Evolutionary conservation across 257 asterid genomes (phyloP).

Genomic region (Vinca minor): DNA sequence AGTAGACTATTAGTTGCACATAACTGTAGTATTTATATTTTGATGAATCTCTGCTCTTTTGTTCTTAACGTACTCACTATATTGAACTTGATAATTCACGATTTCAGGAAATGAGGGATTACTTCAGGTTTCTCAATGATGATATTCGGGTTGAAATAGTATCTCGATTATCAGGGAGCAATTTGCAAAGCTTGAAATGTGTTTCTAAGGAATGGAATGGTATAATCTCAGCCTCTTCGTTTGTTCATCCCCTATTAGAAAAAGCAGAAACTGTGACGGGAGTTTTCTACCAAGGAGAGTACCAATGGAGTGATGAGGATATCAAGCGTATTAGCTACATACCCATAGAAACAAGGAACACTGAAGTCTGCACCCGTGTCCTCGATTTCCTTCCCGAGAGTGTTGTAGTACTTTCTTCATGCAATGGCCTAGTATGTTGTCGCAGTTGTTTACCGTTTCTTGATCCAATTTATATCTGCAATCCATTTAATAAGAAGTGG

Average conservation of each 20-base stretch:
- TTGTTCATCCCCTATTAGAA: conserved; percentile 32
- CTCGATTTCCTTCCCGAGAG: conserved; percentile 52
- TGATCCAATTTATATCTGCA: conserved; percentile 46
- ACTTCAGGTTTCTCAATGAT: conserved; percentile 23
- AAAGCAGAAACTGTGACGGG: conserved; percentile 36
- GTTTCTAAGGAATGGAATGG: conserved; percentile 49
- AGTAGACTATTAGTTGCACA: neutral
- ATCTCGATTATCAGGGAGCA: conserved; percentile 33
- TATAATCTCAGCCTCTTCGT: conserved; percentile 43
- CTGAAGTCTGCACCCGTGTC: conserved; percentile 16
- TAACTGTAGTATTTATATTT: neutral
- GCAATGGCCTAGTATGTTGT: conserved; percentile 53
- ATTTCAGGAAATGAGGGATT: neutral
- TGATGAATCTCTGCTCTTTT: neutral
- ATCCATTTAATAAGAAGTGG: conserved; percentile 57
- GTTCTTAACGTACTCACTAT: neutral
- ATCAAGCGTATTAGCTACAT: conserved; percentile 35
- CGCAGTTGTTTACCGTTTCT: conserved; percentile 38
- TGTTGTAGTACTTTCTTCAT: conserved; percentile 36
- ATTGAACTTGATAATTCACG: neutral
- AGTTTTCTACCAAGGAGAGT: conserved; percentile 52
- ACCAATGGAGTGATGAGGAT: conserved; percentile 24
- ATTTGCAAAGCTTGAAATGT: conserved; percentile 33
- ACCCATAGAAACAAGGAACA: conserved; percentile 18
- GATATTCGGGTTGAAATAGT: conserved; percentile 39